Percentiles rank a stretch among this genome's conserved stretches.
Evolutionary conservation across 2,329 filamentous ascomycete genomes (phyloP).

Genomic region (Ploettnerulaceae sp.): DNA sequence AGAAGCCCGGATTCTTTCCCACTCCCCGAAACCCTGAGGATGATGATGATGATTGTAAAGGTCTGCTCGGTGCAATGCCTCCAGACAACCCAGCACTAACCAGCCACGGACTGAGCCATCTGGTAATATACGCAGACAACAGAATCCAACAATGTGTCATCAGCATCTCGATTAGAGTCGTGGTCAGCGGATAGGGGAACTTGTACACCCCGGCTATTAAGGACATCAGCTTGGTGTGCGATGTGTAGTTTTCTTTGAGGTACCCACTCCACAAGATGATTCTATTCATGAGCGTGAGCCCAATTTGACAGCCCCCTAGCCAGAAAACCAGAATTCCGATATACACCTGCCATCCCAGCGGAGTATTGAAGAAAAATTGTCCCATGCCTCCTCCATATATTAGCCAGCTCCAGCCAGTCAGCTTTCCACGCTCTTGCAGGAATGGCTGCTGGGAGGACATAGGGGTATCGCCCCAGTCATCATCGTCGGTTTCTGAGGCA

Average conservation of each 20-base stretch:
- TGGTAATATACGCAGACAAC: conserved; percentile 43
- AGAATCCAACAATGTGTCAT: conserved; percentile 46
- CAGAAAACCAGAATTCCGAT: conserved; percentile 44
- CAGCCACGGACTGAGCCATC: conserved; percentile 40
- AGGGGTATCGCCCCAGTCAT: conserved; percentile 36
- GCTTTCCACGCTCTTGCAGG: conserved; percentile 25
- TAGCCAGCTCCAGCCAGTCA: conserved; percentile 33
- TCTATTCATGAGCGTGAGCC: conserved; percentile 45
- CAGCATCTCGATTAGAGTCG: conserved; percentile 46
- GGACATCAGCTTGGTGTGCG: conserved; percentile 29
- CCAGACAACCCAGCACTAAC: conserved; percentile 35
- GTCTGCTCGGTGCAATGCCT: conserved; percentile 41
- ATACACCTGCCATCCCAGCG: conserved; percentile 44
- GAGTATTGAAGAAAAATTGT: conserved; percentile 43
- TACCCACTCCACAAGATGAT: conserved; percentile 44
- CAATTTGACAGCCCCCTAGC: conserved; percentile 44
- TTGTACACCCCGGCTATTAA: conserved; percentile 42
- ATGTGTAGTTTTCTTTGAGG: conserved; percentile 30
- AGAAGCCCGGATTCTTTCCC: conserved; percentile 28
- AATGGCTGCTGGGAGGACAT: conserved; percentile 35
- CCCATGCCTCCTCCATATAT: conserved; percentile 42
- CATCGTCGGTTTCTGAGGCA: conserved; percentile 43
- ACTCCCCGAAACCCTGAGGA: conserved; percentile 30
- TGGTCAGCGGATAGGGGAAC: conserved; percentile 48
- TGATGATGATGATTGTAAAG: conserved; percentile 32